These are phyloP conservation scores for Pseudonitzschia multistriata DNA, from an alignment of 108 stramenopile species.

Conservation along the genomic window DNA sequence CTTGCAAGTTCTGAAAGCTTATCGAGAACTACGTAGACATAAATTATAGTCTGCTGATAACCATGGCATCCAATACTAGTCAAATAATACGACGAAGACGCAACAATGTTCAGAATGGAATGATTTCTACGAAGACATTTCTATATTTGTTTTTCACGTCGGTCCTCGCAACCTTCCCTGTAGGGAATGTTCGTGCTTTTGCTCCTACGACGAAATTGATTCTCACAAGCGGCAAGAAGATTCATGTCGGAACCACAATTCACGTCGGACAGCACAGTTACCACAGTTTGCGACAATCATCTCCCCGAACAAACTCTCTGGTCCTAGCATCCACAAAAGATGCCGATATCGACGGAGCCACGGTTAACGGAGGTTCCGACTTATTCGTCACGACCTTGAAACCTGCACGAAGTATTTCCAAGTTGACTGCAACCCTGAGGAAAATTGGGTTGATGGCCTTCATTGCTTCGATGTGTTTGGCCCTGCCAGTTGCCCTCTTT, in stretches of 20 bases:
- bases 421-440: background rate
- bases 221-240: background rate
- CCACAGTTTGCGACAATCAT: background rate
- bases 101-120: background rate
- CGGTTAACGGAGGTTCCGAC: background rate
- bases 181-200: background rate
- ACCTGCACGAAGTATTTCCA: background rate
- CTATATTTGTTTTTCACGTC: no score
- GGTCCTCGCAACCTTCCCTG: background rate
- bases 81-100: background rate
- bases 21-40: no score
- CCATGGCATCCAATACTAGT: background rate
- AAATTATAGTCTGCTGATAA: no score
- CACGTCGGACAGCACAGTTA: background rate
- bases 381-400: background rate
- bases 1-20: no score
- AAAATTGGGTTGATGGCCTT: conserved; percentile 64
- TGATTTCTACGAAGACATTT: background rate
- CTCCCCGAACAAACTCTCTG: background rate
- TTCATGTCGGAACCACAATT: background rate
- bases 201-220: background rate
- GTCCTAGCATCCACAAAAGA: background rate
- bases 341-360: background rate
- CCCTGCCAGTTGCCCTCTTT: conserved; percentile 72
- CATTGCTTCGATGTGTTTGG: conserved; percentile 72